These are phyloP conservation scores for Kitagawia praeruptora DNA, from an alignment of 129 eudicot genomes.

Conservation along the genomic window DNA sequence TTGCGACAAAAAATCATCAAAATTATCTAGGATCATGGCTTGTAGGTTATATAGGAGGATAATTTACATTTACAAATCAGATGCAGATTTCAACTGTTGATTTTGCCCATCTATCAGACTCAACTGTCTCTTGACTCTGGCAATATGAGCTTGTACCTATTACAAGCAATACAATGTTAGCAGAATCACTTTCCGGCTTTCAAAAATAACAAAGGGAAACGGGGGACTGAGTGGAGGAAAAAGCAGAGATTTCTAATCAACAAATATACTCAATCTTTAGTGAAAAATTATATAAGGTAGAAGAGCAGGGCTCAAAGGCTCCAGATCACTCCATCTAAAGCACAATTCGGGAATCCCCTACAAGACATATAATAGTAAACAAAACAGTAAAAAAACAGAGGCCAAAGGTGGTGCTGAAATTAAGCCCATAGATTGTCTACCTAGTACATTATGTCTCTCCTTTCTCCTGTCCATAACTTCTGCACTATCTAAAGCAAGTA, in stretches of 20 bases:
- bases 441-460: background rate
- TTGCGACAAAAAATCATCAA: background rate
- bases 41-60: background rate
- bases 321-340: background rate
- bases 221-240: background rate
- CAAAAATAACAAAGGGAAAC: background rate
- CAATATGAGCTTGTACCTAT: slow-evolving; percentile 91
- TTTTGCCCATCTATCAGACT: slow-evolving; percentile 74
- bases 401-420: background rate
- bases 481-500: background rate
- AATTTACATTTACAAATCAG: slow-evolving; percentile 27
- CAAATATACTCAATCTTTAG: background rate
- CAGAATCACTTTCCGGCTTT: background rate
- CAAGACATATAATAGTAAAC: background rate
- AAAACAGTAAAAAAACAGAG: background rate
- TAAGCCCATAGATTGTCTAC: background rate
- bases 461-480: background rate
- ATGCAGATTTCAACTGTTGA: slow-evolving; percentile 41
- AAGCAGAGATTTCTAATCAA: background rate
- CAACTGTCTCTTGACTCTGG: slow-evolving; percentile 81
- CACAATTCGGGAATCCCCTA: background rate
- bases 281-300: background rate
- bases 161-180: background rate
- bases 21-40: background rate
- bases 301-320: background rate